phyloP scores from a whole-genome alignment of 108 stramenopile species.

The Pseudonitzschia delicatissima region DNA sequence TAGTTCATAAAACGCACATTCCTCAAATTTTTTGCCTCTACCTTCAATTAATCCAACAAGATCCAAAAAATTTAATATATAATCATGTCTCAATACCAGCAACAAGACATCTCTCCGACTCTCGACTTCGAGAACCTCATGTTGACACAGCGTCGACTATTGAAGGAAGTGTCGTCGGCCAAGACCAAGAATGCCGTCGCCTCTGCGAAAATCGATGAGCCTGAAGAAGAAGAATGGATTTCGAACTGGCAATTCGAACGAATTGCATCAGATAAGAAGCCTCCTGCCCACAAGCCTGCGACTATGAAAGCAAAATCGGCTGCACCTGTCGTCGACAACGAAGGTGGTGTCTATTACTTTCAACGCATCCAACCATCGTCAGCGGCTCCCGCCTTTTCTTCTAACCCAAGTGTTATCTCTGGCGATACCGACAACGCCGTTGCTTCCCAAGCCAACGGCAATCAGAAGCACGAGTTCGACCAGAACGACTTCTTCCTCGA shows the following conservation, averaged over 20 bases:
- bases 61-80: too few species aligned
- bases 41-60: too few species aligned
- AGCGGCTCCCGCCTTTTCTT: neutral
- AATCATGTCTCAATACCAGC: neutral
- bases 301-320: neutral
- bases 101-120: neutral
- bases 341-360: slow-evolving; percentile 3
- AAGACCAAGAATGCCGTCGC: neutral
- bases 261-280: slow-evolving; percentile 3
- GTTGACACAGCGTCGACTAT: neutral
- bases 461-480: neutral
- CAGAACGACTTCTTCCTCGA: neutral
- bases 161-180: slow-evolving; percentile 1
- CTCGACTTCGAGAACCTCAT: neutral
- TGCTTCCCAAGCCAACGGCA: neutral
- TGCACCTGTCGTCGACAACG: neutral
- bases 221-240: slow-evolving; percentile 5
- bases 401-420: neutral
- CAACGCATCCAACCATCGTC: neutral
- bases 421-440: neutral
- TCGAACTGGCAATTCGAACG: slow-evolving; percentile 14
- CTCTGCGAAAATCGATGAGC: neutral
- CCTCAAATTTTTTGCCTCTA: too few species aligned
- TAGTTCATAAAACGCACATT: too few species aligned
- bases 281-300: neutral